Conservation (phyloP, 306 rosid genomes). For the Senna tora region DNA sequence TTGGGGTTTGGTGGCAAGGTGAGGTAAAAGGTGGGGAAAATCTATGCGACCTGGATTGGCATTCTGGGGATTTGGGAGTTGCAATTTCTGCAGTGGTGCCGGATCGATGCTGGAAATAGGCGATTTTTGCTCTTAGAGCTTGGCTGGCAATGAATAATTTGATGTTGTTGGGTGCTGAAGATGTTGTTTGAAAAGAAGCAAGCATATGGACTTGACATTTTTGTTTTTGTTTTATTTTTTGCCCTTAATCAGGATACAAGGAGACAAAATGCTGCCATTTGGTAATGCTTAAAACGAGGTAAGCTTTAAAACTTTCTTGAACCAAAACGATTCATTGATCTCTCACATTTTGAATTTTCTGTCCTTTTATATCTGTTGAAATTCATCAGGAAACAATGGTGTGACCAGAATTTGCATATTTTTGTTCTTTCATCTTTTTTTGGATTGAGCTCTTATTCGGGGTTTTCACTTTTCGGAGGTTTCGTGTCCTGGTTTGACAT, state of each 20-base stretch:
- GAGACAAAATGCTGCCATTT: conserved; percentile 54
- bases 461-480: conserved; percentile 32
- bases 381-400: conserved; percentile 25
- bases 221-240: conserved; percentile 31
- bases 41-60: conserved; percentile 36
- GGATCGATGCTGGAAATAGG: conserved; percentile 46
- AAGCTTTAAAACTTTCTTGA: conserved; percentile 31
- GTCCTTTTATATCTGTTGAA: background rate
- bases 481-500: conserved; percentile 36
- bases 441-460: conserved; percentile 42
- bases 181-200: conserved; percentile 36
- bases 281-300: conserved; percentile 61
- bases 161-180: conserved; percentile 39
- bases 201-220: conserved; percentile 34
- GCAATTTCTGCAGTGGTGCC: conserved; percentile 32
- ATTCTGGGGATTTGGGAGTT: conserved; percentile 44
- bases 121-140: conserved; percentile 15
- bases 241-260: conserved; percentile 52
- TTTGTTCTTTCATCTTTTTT: background rate
- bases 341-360: background rate
- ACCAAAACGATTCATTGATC: background rate
- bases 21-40: conserved; percentile 10
- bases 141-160: conserved; percentile 35
- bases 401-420: conserved; percentile 22
- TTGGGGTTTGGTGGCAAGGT: conserved; percentile 24